Percentiles rank a stretch among this genome's conserved stretches.
phyloP scores from a whole-genome alignment of 1,284 basidiomycete species.

The Cryptococcus sp. region DNA sequence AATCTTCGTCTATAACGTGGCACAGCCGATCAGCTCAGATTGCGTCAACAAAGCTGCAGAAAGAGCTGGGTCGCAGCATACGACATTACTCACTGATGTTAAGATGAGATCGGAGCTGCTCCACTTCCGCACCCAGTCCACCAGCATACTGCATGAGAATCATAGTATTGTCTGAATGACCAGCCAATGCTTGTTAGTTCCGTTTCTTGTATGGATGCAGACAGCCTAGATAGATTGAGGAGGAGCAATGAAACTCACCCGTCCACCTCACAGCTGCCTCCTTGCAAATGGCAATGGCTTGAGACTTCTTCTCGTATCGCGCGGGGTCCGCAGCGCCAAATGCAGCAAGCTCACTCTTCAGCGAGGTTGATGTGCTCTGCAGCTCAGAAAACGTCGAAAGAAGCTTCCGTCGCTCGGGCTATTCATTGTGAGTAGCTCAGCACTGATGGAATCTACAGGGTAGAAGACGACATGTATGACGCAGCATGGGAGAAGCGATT shows the following conservation, averaged over 20 bases:
- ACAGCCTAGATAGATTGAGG: not conserved
- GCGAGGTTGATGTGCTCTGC: conserved; percentile 21
- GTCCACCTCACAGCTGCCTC: conserved; percentile 83
- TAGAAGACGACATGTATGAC: not conserved
- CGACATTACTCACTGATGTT: conserved; percentile 37
- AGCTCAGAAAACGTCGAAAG: conserved; percentile 57
- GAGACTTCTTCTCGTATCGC: conserved; percentile 71
- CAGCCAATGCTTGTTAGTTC: not conserved
- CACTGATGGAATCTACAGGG: not conserved
- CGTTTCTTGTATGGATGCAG: not conserved
- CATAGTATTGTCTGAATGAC: conserved; percentile 42
- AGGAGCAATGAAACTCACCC: conserved; percentile 57
- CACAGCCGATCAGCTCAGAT: not conserved
- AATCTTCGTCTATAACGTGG: conserved; percentile 15
- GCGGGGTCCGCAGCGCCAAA: conserved; percentile 81
- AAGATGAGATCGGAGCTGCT: conserved; percentile 26
- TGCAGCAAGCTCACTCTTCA: conserved; percentile 60
- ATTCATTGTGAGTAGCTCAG: conserved; percentile 3
- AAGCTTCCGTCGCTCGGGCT: conserved; percentile 61
- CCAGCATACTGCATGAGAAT: conserved; percentile 31
- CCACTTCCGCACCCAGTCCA: conserved; percentile 26
- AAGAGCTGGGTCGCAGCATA: not conserved
- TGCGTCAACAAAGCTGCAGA: no score
- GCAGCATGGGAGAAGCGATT: conserved; percentile 28
- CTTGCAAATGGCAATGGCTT: conserved; percentile 69